Evolutionary conservation across 805 yeast genomes (phyloP).

Genomic region (Candida coquimbonensis): DNA sequence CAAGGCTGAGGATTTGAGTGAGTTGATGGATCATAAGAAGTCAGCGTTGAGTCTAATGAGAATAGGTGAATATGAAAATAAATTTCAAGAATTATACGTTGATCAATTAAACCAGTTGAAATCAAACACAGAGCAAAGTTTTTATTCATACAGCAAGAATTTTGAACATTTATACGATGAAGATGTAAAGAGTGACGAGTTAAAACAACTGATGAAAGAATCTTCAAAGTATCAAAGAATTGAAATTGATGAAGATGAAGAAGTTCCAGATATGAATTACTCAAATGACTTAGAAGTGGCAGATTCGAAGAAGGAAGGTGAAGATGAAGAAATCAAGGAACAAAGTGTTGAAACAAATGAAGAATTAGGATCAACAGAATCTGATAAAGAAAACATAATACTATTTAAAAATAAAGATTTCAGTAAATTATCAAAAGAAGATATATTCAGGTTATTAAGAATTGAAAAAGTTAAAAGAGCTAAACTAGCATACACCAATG

Average conservation of each 20-base stretch:
- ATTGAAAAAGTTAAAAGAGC: conserved; percentile 18
- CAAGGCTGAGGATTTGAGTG: neutral
- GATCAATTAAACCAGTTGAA: conserved; percentile 4
- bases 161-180: conserved; percentile 14
- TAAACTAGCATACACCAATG: conserved; percentile 12
- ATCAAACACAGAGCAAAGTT: conserved; percentile 7
- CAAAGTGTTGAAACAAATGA: neutral
- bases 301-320: neutral
- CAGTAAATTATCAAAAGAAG: conserved; percentile 11
- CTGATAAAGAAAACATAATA: neutral
- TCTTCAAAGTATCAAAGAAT: conserved; percentile 11
- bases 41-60: neutral
- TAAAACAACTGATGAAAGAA: conserved; percentile 9
- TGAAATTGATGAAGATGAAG: conserved; percentile 10
- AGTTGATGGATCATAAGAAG: neutral
- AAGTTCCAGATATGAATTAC: conserved; percentile 5
- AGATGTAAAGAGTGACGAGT: conserved; percentile 7
- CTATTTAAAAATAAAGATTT: conserved; percentile 1
- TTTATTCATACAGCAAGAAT: conserved; percentile 10
- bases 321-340: neutral
- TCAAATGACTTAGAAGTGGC: neutral
- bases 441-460: conserved; percentile 12
- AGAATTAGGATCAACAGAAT: neutral
- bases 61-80: conserved; percentile 11
- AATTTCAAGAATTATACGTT: conserved; percentile 8